Conservation (phyloP, 2,329 filamentous ascomycete genomes). For the Drechslera avenae region DNA sequence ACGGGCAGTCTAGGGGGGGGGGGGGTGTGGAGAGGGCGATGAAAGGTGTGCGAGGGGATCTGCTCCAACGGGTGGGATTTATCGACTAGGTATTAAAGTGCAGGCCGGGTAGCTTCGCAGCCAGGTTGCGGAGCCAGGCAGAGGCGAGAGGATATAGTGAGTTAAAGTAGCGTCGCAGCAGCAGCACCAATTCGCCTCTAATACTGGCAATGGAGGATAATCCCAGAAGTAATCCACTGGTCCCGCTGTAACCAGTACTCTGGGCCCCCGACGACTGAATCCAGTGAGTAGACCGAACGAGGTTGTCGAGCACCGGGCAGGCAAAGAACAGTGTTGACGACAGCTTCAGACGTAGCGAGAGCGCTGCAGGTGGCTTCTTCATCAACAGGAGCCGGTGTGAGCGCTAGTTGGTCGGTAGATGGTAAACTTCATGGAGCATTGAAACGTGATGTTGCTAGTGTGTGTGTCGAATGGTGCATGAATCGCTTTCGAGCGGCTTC, state of each 20-base stretch:
- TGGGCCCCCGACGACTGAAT: conserved; percentile 41
- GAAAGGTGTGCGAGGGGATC: conserved; percentile 37
- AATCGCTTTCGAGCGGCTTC: conserved; percentile 30
- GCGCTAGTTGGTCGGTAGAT: conserved; percentile 37
- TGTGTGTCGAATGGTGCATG: conserved; percentile 30
- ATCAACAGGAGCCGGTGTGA: conserved; percentile 37
- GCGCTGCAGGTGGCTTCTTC: conserved; percentile 38
- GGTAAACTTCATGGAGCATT: conserved; percentile 36
- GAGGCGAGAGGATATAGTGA: conserved; percentile 39
- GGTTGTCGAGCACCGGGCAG: conserved; percentile 37
- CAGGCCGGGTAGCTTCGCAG: conserved; percentile 18
- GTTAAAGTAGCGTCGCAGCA: conserved; percentile 43
- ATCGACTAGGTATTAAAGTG: conserved; percentile 42
- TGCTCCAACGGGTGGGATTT: conserved; percentile 44
- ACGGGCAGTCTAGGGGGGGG: conserved; percentile 28
- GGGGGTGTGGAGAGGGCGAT: conserved; percentile 29
- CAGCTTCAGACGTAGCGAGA: conserved; percentile 28
- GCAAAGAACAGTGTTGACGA: conserved; percentile 34
- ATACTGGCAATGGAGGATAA: conserved; percentile 35
- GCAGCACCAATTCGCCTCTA: conserved; percentile 35
- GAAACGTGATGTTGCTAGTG: conserved; percentile 30
- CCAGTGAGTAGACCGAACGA: conserved; percentile 37
- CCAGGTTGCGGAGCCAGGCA: conserved; percentile 39
- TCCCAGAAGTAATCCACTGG: conserved; percentile 32
- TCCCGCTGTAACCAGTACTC: conserved; percentile 33